Base-by-base conservation (phyloP, 495 filamentous ascomycete species). In the Aspergillus steynii region DNA sequence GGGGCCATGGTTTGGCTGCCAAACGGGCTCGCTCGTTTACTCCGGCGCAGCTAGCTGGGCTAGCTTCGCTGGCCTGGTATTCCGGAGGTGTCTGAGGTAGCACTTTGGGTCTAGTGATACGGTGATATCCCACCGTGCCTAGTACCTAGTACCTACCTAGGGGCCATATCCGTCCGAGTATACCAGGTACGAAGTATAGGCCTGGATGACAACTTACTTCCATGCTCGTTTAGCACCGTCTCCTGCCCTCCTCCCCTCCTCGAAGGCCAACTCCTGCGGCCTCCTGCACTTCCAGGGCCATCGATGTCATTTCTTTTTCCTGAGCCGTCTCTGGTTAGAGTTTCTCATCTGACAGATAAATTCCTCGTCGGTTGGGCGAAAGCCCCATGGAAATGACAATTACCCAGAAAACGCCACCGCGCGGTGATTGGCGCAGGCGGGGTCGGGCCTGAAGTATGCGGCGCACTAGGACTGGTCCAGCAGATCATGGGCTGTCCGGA, bases 401-500 rank as follows among this genome's bases (percentile, higher is more conserved):
- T 42, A 55, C 53, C 42, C 50, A 25, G 31, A 20, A 48, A 25
- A 58, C 64, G 53, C 64, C 60, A 66, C 53, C 29, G 29, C 32
- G 28, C 52, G 27, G 12, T 53, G 8, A 62, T 62, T 68, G 65
- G 61, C 25, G 20, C 25, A 26, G 10, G 29, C 51, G 61, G 47
- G 47, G 46, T 5, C 29, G 58, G 64, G 61, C 50, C 20, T 67
- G 47, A 65, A 32, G 61, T 66, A 62, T 65, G 68, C 68, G 62
- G 56, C 14, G 2, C 31, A 29, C 50, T 32, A 34, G 31, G 37
- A 65, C 51, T 59, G 37, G 58, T 20, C 37, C 49, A 59, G 59
- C 45, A 55, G 55, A 61, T 61, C 62, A 58, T 50, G n/a, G 58
- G 51, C n/a, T 50, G 55, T 7, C 9, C 34, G 2, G 2, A 7